Base-by-base conservation (phyloP, 139 green algal species). In the Picochlorum sp. region DNA sequence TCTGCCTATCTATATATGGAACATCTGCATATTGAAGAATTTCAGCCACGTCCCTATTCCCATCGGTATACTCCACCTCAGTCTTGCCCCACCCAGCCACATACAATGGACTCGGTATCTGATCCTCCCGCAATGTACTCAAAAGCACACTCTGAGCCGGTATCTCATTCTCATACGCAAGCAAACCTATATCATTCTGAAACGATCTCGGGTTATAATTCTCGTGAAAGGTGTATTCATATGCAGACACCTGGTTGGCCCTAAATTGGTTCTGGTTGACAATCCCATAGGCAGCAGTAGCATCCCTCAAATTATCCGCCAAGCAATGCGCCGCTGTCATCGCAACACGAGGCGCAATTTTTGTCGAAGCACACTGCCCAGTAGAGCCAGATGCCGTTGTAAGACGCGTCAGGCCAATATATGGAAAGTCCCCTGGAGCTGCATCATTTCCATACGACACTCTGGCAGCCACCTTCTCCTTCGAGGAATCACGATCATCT, bases 11-110 rank as follows among this genome's bases (percentile, higher is more conserved):
- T 20, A 54, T 13, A 26, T 9, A 21, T 4, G 47, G 47, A 54
- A 54, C 11, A 21, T 20, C 47, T 21, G 47, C 47, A 6, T 54
- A 54, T 54, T 20, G 6, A 20, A 54, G n/a, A 20, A 7, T 0
- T 9, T 54, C 47, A 54, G 47, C 1, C 2, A 21, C 6, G 16
- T 20, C 47, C 15, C 47, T 54, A 20, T 26, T 21, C 16, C 47
- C 47, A 54, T 54, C 1, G 18, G 15, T 20, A 9, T 54, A 54
- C 13, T 54, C 47, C 8, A 9, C n/a, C 15, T 54, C 47, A 4
- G 47, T 54, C 47, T 26, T 26, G 11, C 47, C 47, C 47, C 47
- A 54, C n/a, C 47, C 47, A 54, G 47, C 47, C 16, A 54, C 47
- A 21, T 54, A 54, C 18, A 54, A 21, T 2, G 47, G 47, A 54